Base-by-base conservation (phyloP, 306 rosid species). In the Castanospermum australe region DNA sequence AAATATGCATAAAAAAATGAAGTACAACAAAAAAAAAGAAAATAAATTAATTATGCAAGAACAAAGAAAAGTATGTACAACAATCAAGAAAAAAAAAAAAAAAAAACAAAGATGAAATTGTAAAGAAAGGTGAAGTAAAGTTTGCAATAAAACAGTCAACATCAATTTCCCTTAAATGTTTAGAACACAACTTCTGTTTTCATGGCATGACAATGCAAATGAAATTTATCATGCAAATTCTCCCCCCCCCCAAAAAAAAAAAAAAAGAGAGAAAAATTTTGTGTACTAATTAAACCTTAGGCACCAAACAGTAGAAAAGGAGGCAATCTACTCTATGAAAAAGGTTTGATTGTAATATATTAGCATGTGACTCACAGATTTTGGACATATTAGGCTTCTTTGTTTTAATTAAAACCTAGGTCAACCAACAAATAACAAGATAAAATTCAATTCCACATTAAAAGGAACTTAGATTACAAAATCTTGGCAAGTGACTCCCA, bases 61-160 rank as follows among this genome's bases (percentile, higher is more conserved):
- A 12, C 67, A 24, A 25, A 69, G 28, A 38, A 25, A 5, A n/a
- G 28, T 25, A 47, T 22, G 48, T 13, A 56, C 8, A 61, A 76
- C 42, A 77, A 4, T 5, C n/a, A n/a, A n/a, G n/a, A n/a, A n/a
- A n/a, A n/a, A n/a, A 45, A 50, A 15, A 8, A 48, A 56, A 67
- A 79, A 0, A 24, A 18, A 25, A 50, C 9, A 65, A 50, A 65
- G 48, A 48, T 20, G 38, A 71, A 71, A 67, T 50, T 33, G 22
- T 17, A 20, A 77, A 56, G 42, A 71, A 47, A 38, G 80, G 33
- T 25, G 66, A 47, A 63, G 72, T 41, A 73, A 60, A 32, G 44
- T 17, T 36, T 32, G 44, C 64, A 77, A 67, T 11, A 48, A 78
- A 42, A 24, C 20, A 73, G 8, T n/a, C 41, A n/a, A 2, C 70